Conservation (phyloP, 345 rosid genomes). For the Cardamine occulta region DNA sequence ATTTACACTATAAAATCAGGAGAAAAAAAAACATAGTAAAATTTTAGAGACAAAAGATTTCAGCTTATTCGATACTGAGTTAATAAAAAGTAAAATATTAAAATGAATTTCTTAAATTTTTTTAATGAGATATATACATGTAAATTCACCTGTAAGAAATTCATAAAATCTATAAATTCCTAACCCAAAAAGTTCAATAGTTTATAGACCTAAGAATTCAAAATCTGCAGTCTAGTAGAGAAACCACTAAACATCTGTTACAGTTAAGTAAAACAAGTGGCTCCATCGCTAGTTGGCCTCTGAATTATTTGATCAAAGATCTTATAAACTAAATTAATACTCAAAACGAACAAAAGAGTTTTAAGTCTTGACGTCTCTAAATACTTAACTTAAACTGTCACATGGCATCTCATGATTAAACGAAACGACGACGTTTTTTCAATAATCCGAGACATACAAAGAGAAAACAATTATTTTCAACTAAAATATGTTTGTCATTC, state of each 20-base stretch:
- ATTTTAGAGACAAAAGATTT: neutral
- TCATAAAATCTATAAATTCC: neutral
- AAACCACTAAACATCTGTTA: neutral
- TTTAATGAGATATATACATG: neutral
- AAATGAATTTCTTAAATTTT: too few species aligned
- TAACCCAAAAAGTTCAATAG: neutral
- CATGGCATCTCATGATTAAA: constrained; percentile 32
- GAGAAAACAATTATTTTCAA: neutral
- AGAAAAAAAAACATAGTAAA: neutral
- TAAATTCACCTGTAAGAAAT: neutral
- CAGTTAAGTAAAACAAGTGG: neutral
- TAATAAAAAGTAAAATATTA: too few species aligned
- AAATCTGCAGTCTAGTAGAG: neutral
- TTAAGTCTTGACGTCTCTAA: constrained; percentile 31
- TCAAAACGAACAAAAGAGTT: constrained; percentile 17
- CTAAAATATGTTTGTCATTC: neutral
- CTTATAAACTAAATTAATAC: neutral
- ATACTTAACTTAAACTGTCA: neutral
- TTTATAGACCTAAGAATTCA: neutral
- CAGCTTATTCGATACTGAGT: neutral
- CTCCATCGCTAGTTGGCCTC: constrained; percentile 18
- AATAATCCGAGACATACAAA: neutral
- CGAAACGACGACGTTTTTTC: constrained; percentile 16
- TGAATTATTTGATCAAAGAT: constrained; percentile 13
- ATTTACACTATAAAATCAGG: neutral